Evolutionary conservation across 108 stramenopile species (phyloP), one percentile per base, ranked within the genome.

Genomic region (Skeletonema marinoi): DNA sequence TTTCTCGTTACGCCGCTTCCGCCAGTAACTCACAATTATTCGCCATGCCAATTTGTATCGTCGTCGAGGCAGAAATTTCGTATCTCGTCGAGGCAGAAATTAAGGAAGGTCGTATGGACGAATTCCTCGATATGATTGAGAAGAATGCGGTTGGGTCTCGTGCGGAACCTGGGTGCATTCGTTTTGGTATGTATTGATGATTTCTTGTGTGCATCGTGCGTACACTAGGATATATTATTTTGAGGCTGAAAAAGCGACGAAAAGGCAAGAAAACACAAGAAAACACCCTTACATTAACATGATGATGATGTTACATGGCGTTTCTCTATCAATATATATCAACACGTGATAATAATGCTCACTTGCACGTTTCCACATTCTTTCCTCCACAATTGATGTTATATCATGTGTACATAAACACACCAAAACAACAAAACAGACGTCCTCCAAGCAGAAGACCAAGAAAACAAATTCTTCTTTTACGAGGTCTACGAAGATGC

Each of bases 401-500:
- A 41, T 11, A 41, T 41, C 10, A 25, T 25, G 25, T 25, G 25
- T 25, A 10, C 39, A 12, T 41, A 1, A 41, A 41, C 9, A 41
- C 9, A 41, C 11, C 9, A 41, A 11, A 41, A 41, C 10, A 41
- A 41, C 8, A 8, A 39, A 1, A 39, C 39, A 90, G 93, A 95
- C 80, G 94, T 95, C 0, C 79, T 95, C 59, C 88, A 89, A 63
- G 79, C 81, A 9, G 88, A 91, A 71, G 88, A 88, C 42, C 62
- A 78, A 51, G 77, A 81, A 1, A 92, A 90, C 75, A 87, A 92
- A 78, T 95, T 93, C 77, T 83, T 85, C 69, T 95, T 95, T 79
- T 95, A 95, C 61, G 94, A 95, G 74, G 80, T 95, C 2, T 95
- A 95, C 78, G 78, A 90, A 70, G 75, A 86, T 67, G 65, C 83